Conservation (phyloP, 2,329 filamentous ascomycete species). For the Diplodia scrobiculata region DNA sequence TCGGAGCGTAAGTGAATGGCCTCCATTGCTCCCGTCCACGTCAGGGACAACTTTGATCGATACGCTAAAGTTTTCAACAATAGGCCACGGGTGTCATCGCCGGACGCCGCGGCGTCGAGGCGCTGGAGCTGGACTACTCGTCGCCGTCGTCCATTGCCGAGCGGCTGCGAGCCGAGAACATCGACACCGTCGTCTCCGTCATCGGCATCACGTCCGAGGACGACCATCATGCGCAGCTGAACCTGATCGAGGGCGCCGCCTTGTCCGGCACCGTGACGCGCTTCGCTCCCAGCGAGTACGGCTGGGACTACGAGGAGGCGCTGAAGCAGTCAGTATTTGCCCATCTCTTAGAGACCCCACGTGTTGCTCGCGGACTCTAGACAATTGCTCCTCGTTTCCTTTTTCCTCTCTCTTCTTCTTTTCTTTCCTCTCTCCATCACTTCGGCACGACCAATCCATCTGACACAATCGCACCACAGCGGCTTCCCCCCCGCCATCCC, state of each 20-base stretch:
- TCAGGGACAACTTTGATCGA: too few species aligned
- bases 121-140: conserved; percentile 32
- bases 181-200: conserved; percentile 26
- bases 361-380: too few species aligned
- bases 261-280: conserved; percentile 57
- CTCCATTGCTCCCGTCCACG: too few species aligned
- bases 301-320: conserved; percentile 35
- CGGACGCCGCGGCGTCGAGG: conserved; percentile 23
- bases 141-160: conserved; percentile 24
- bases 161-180: conserved; percentile 10
- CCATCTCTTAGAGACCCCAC: too few species aligned
- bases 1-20: conserved; percentile 30
- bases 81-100: neutral
- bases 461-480: neutral
- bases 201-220: conserved; percentile 26
- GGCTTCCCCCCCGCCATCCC: conserved; percentile 7
- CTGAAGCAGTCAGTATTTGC: neutral
- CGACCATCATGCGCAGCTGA: conserved; percentile 15
- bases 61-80: too few species aligned
- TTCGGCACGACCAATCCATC: neutral
- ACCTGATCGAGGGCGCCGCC: conserved; percentile 48
- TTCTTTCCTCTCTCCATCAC: too few species aligned
- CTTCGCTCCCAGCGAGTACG: conserved; percentile 70
- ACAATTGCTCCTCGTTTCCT: too few species aligned
- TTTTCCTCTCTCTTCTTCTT: too few species aligned